These are phyloP conservation scores for Casuarina equisetifolia DNA, from an alignment of 306 rosid species.

Conservation along the genomic window DNA sequence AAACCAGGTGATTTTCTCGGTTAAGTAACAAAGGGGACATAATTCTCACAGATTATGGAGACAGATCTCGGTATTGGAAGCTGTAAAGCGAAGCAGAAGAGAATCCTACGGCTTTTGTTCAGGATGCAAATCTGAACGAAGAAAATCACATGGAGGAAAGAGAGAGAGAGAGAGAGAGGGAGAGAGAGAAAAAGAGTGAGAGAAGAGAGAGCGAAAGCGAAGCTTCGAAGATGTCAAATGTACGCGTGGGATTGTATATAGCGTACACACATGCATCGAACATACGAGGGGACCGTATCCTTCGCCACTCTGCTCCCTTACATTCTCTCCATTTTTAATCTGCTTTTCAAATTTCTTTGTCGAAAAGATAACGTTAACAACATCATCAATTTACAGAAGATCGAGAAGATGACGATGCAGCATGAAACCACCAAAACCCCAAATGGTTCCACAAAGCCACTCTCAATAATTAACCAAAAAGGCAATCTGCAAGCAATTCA, in stretches of 20 bases:
- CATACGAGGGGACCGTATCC: neutral
- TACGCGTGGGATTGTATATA: neutral
- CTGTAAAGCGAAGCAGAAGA: constrained; percentile 13
- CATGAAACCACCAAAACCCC: too few species aligned
- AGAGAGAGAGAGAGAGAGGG: neutral
- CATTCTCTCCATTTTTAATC: neutral
- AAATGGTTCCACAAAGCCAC: too few species aligned
- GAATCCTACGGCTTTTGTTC: constrained; percentile 12
- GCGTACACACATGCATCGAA: too few species aligned
- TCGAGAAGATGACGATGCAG: too few species aligned
- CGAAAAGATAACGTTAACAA: too few species aligned
- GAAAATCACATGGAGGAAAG: constrained; percentile 16
- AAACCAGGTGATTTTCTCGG: neutral
- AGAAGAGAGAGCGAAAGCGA: constrained; percentile 19
- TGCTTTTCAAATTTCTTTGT: too few species aligned
- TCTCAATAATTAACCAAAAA: too few species aligned
- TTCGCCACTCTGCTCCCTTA: neutral
- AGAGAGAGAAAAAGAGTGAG: constrained; percentile 15
- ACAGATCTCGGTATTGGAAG: constrained; percentile 22
- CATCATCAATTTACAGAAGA: too few species aligned
- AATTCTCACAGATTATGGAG: constrained; percentile 4
- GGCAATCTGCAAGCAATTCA: too few species aligned
- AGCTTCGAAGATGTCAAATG: constrained; percentile 26
- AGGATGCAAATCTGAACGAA: constrained; percentile 5
- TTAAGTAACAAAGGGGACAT: neutral